Percentiles rank a stretch among this genome's conserved stretches.
phyloP scores from a whole-genome alignment of 345 rosid species.

The Theobroma cacao region DNA sequence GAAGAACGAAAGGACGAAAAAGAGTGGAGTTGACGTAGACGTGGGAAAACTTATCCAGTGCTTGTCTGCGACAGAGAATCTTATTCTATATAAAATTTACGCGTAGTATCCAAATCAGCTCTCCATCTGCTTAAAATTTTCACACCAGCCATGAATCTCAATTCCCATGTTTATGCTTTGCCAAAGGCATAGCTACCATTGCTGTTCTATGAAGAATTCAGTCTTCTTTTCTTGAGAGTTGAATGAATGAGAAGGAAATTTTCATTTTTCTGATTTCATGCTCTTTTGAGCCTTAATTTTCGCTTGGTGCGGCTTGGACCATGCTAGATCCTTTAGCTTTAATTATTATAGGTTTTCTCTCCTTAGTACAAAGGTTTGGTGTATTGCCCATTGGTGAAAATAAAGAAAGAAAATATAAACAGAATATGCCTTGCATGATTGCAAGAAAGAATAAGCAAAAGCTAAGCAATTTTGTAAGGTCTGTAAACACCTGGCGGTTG shows the following conservation, averaged over 20 bases:
- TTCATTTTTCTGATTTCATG: no score
- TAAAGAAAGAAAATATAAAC: neutral
- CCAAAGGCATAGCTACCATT: no score
- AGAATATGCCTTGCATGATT: no score
- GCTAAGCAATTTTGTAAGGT: no score
- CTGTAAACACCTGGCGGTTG: no score
- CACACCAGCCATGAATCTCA: neutral
- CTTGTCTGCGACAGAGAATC: conserved; percentile 11
- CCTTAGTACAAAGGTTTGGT: neutral
- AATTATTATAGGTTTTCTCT: neutral
- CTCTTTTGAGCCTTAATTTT: no score
- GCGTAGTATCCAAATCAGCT: neutral
- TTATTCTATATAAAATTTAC: neutral
- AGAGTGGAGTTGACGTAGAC: conserved; percentile 27
- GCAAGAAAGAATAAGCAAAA: no score
- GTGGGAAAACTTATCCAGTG: conserved; percentile 16
- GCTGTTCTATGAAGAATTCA: no score
- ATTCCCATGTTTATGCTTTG: neutral
- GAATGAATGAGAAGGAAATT: no score
- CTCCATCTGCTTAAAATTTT: neutral
- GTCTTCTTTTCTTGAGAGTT: no score
- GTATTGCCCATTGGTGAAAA: neutral
- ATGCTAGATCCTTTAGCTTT: neutral
- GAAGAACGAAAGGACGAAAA: neutral
- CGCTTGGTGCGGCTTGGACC: neutral